Evolutionary conservation across 495 filamentous ascomycete species (phyloP).

Genomic region (Neurospora sp.): DNA sequence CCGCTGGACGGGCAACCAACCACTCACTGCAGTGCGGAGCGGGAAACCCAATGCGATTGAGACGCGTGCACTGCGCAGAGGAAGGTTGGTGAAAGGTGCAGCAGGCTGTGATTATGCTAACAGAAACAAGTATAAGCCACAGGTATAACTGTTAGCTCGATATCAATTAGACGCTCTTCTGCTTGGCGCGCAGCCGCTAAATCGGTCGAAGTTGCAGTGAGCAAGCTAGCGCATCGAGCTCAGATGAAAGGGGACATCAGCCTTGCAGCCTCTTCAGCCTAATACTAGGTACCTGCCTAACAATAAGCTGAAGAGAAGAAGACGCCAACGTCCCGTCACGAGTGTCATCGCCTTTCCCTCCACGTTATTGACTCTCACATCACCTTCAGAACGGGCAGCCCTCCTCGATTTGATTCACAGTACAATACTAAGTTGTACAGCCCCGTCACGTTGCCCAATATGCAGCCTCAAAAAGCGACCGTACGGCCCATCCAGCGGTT

Average conservation of each 20-base stretch:
- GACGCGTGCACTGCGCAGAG: not conserved
- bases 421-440: too few species aligned
- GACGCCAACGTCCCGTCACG: not conserved
- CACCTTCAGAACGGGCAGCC: too few species aligned
- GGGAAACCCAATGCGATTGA: not conserved
- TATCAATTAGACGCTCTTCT: not conserved
- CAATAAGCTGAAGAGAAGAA: not conserved
- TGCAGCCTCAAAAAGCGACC: conserved; percentile 14
- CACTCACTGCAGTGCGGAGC: not conserved
- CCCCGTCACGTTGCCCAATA: too few species aligned
- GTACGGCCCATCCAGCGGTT: conserved; percentile 79
- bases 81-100: not conserved
- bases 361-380: too few species aligned
- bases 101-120: not conserved
- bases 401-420: too few species aligned
- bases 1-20: not conserved
- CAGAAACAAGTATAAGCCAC: not conserved
- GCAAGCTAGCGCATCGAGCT: not conserved
- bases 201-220: not conserved
- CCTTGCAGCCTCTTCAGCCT: not conserved
- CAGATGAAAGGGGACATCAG: not conserved
- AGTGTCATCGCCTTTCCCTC: not conserved
- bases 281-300: not conserved
- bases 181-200: not conserved
- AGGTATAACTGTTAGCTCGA: not conserved